Conservation (phyloP, 2,329 filamentous ascomycete genomes). For the Tolypocladium capitatum region DNA sequence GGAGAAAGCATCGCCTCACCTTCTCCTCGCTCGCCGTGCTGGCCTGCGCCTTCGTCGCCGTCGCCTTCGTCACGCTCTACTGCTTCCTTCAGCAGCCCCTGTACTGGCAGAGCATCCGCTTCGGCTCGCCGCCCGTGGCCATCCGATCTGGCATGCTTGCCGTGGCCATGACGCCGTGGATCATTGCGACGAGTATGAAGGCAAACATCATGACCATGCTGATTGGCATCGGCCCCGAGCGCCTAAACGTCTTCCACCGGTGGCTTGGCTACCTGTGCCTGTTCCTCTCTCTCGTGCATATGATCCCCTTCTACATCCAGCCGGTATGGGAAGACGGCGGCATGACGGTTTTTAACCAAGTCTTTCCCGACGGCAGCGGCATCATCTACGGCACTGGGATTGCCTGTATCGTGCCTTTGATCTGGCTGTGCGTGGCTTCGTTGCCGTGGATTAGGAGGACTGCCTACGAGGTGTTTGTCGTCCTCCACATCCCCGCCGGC, state of each 20-base stretch:
- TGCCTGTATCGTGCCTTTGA: constrained; percentile 66
- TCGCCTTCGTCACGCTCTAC: constrained; percentile 65
- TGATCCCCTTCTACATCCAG: constrained; percentile 78
- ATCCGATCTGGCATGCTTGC: constrained; percentile 85
- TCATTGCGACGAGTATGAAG: constrained; percentile 80
- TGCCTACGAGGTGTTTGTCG: constrained; percentile 76
- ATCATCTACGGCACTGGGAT: constrained; percentile 77
- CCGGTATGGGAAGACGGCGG: constrained; percentile 74
- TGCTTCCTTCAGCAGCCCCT: constrained; percentile 78
- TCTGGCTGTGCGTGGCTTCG: constrained; percentile 75
- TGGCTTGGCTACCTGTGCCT: constrained; percentile 84
- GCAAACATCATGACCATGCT: constrained; percentile 73
- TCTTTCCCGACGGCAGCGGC: constrained; percentile 52
- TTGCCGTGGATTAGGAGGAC: constrained; percentile 62
- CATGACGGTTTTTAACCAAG: constrained; percentile 52
- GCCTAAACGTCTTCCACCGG: constrained; percentile 83
- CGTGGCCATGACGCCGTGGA: constrained; percentile 85
- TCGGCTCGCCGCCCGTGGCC: constrained; percentile 77
- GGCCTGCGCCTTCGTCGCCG: constrained; percentile 50
- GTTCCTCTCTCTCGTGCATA: constrained; percentile 71
- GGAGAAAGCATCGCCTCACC: constrained; percentile 55
- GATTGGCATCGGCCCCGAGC: constrained; percentile 83
- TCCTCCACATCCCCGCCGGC: constrained; percentile 70
- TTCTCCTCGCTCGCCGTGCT: constrained; percentile 71
- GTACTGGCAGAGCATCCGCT: constrained; percentile 77